Evolutionary conservation across 1,284 basidiomycete species (phyloP).

Genomic region (Austroboletus olivaceoglutinosus): DNA sequence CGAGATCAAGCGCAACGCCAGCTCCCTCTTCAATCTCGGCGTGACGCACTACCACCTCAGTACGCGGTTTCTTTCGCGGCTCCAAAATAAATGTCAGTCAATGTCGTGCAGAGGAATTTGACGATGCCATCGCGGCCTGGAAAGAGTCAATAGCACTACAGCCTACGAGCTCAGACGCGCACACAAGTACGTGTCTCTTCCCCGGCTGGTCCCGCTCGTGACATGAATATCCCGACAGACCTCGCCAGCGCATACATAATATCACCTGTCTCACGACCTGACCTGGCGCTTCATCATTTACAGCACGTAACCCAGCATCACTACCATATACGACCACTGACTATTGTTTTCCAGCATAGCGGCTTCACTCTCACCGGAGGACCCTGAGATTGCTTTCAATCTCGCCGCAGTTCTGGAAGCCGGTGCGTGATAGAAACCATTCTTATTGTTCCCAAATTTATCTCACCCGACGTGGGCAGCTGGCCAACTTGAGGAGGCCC

Average conservation of each 20-base stretch:
- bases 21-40: slow-evolving; percentile 84
- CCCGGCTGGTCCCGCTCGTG: slow-evolving; percentile 20
- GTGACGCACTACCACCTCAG: slow-evolving; percentile 88
- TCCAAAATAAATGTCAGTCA: slow-evolving; percentile 17
- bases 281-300: slow-evolving; percentile 87
- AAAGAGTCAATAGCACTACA: slow-evolving; percentile 81
- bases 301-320: slow-evolving; percentile 49
- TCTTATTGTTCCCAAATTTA: slow-evolving; percentile 34
- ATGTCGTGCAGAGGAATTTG: slow-evolving; percentile 69
- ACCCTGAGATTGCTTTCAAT: slow-evolving; percentile 95
- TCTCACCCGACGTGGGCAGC: slow-evolving; percentile 44
- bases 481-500: slow-evolving; percentile 77
- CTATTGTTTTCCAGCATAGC: slow-evolving; percentile 65
- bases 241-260: slow-evolving; percentile 94
- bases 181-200: slow-evolving; percentile 71
- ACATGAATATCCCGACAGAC: slow-evolving; percentile 50
- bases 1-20: slow-evolving; percentile 78
- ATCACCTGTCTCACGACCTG: slow-evolving; percentile 79
- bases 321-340: slow-evolving; percentile 29
- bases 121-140: slow-evolving; percentile 83
- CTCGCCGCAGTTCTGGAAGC: slow-evolving; percentile 90
- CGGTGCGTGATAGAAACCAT: slow-evolving; percentile 48
- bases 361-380: slow-evolving; percentile 81
- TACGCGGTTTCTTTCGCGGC: slow-evolving; percentile 38
- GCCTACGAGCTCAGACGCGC: slow-evolving; percentile 85